These are phyloP conservation scores for Phytopythium oedochilum DNA, from an alignment of 352 stramenopile genomes.

Conservation along the genomic window DNA sequence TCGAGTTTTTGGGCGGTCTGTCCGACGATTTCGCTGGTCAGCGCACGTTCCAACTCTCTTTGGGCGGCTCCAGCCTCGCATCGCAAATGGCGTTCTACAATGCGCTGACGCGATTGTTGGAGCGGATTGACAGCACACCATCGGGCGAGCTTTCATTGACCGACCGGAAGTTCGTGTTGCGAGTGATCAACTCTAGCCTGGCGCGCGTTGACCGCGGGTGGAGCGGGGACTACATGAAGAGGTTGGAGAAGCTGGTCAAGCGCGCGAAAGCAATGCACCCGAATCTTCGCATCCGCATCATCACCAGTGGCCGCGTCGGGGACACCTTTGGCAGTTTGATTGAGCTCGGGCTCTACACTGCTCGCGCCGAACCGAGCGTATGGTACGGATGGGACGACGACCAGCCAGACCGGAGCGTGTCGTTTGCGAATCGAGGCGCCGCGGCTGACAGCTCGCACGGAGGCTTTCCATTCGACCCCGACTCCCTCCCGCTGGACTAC, in stretches of 20 bases:
- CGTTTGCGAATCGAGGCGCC: slow-evolving; percentile 14
- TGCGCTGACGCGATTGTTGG: slow-evolving; percentile 22
- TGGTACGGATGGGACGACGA: slow-evolving; percentile 42
- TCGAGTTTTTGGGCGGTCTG: slow-evolving; percentile 27
- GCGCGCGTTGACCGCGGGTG: slow-evolving; percentile 21
- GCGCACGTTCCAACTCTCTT: slow-evolving; percentile 17
- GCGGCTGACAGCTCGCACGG: background rate
- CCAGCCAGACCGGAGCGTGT: slow-evolving; percentile 11
- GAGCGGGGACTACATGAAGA: slow-evolving; percentile 30
- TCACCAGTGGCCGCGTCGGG: slow-evolving; percentile 5
- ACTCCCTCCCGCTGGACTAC: slow-evolving; percentile 32
- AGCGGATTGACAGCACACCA: slow-evolving; percentile 10
- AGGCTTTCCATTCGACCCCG: slow-evolving; percentile 12
- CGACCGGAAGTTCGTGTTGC: slow-evolving; percentile 26
- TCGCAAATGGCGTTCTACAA: slow-evolving; percentile 28
- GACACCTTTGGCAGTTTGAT: slow-evolving; percentile 22
- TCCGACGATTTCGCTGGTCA: slow-evolving; percentile 16
- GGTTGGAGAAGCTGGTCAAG: slow-evolving; percentile 15
- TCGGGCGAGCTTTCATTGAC: slow-evolving; percentile 17
- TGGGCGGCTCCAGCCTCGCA: slow-evolving; percentile 11
- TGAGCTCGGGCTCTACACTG: slow-evolving; percentile 36
- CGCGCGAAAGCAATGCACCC: slow-evolving; percentile 19
- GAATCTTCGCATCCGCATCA: slow-evolving; percentile 18
- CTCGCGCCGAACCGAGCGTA: slow-evolving; percentile 16
- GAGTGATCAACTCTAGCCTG: slow-evolving; percentile 19